These are phyloP conservation scores for Strobilomyces dryophilus DNA, from an alignment of 768 basidiomycete genomes.

Conservation along the genomic window DNA sequence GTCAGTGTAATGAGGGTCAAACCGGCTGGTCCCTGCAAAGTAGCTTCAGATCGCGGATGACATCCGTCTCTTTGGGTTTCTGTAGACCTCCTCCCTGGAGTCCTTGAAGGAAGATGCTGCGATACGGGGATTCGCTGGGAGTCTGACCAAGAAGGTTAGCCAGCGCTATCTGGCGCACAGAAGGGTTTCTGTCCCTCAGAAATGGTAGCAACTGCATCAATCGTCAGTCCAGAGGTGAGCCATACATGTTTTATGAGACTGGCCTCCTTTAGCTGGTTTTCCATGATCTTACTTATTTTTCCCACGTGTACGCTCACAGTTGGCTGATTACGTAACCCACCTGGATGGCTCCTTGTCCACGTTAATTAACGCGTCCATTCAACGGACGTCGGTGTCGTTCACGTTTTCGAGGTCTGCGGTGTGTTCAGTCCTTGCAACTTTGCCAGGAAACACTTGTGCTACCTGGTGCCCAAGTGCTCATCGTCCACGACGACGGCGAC, in stretches of 20 bases:
- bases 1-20: slow-evolving; percentile 31
- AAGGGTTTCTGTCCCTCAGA: slow-evolving; percentile 79
- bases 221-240: slow-evolving; percentile 6
- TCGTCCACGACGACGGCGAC: neutral
- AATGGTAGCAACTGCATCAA: slow-evolving; percentile 72
- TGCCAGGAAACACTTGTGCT: no score
- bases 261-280: slow-evolving; percentile 40
- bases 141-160: slow-evolving; percentile 82
- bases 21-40: slow-evolving; percentile 86
- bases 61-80: slow-evolving; percentile 56
- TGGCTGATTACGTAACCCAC: slow-evolving; percentile 21
- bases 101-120: slow-evolving; percentile 70
- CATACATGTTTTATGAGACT: slow-evolving; percentile 5
- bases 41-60: slow-evolving; percentile 77
- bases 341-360: neutral
- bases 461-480: no score
- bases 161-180: slow-evolving; percentile 84
- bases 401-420: no score
- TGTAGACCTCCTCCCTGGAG: slow-evolving; percentile 55
- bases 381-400: neutral
- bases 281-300: slow-evolving; percentile 27
- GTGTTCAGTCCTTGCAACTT: no score
- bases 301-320: slow-evolving; percentile 13
- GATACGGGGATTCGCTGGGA: slow-evolving; percentile 60
- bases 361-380: slow-evolving; percentile 21